phyloP scores from a whole-genome alignment of 768 basidiomycete genomes.

The Amanita muscaria region DNA sequence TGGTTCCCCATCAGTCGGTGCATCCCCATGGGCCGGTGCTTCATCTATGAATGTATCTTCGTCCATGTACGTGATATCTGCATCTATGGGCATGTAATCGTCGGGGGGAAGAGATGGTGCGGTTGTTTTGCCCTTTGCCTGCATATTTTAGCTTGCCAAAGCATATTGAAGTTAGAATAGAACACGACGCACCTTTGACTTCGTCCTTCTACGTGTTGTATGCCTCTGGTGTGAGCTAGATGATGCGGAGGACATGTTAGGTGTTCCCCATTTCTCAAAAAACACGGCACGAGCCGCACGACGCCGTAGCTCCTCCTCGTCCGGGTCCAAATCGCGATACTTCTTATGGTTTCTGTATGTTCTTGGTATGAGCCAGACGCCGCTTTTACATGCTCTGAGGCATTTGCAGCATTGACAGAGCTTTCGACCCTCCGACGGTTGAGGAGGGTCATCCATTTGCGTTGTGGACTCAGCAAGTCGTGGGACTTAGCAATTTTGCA shows the following conservation, averaged over 20 bases:
- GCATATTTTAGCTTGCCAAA: not conserved
- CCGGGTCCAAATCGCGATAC: conserved; percentile 3
- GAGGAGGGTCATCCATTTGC: not conserved
- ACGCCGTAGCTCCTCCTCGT: conserved; percentile 1
- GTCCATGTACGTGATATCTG: not conserved
- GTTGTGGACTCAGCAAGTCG: not conserved
- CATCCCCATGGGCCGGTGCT: not conserved
- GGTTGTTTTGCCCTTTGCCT: not conserved
- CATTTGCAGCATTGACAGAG: conserved; percentile 4
- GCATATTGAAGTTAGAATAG: not conserved
- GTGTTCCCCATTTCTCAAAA: conserved; percentile 5
- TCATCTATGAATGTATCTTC: not conserved
- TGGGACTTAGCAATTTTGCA: not conserved
- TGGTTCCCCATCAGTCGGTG: no score
- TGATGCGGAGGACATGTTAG: not conserved
- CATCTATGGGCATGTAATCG: not conserved
- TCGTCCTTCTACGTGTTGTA: not conserved
- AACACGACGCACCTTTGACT: not conserved
- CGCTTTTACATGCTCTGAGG: not conserved
- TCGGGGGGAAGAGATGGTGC: not conserved
- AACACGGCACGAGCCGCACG: not conserved
- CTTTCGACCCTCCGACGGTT: not conserved
- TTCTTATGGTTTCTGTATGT: not conserved
- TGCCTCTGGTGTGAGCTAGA: not conserved
- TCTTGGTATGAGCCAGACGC: conserved; percentile 3